Evolutionary conservation across 1,139 yeast genomes (phyloP).

Genomic region (Geotrichum candidum): DNA sequence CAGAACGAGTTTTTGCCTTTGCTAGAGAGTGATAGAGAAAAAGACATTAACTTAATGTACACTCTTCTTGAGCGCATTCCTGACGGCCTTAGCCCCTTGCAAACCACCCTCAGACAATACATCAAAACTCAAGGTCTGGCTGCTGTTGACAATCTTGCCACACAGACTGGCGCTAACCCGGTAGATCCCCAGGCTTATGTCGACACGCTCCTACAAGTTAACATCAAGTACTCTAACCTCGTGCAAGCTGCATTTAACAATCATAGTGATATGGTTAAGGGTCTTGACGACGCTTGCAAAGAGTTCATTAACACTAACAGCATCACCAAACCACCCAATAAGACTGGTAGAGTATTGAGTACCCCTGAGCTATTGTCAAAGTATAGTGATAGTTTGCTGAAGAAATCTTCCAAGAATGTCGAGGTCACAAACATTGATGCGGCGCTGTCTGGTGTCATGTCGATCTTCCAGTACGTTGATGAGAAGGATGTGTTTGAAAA

Average conservation of each 20-base stretch:
- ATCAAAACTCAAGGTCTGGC: constrained; percentile 68
- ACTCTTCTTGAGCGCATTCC: constrained; percentile 62
- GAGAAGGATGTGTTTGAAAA: constrained; percentile 96
- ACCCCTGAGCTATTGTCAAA: constrained; percentile 91
- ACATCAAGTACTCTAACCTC: constrained; percentile 59
- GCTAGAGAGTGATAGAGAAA: constrained; percentile 68
- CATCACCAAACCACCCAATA: constrained; percentile 61
- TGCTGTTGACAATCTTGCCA: constrained; percentile 60
- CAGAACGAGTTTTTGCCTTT: constrained; percentile 69
- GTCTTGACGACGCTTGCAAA: constrained; percentile 85
- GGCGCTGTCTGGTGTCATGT: constrained; percentile 71
- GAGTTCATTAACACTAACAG: constrained; percentile 76
- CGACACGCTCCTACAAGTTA: constrained; percentile 65
- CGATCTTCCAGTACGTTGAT: constrained; percentile 77
- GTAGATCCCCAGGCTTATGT: constrained; percentile 77
- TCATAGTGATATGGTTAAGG: constrained; percentile 75
- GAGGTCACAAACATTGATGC: constrained; percentile 60
- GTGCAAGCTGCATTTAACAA: constrained; percentile 66
- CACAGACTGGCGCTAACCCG: constrained; percentile 38
- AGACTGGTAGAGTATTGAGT: constrained; percentile 37
- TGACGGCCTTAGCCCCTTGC: constrained; percentile 68
- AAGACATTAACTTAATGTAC: constrained; percentile 76
- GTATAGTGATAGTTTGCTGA: constrained; percentile 79
- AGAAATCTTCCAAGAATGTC: constrained; percentile 66
- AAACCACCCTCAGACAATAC: constrained; percentile 64